phyloP scores from a whole-genome alignment of 805 yeast genomes.

The Yamadazyma kitorensis region DNA sequence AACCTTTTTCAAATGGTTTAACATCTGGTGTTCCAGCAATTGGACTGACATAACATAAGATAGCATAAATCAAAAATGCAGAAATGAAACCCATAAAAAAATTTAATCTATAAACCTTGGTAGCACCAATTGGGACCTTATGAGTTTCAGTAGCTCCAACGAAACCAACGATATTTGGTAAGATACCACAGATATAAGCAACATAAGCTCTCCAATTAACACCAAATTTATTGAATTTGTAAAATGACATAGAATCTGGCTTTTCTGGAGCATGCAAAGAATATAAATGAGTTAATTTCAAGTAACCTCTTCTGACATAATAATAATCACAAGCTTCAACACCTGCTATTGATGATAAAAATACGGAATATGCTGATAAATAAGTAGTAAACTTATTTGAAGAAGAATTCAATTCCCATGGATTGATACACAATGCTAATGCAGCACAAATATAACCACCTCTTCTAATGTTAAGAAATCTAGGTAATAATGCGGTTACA shows the following conservation, averaged over 20 bases:
- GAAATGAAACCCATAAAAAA: constrained; percentile 73
- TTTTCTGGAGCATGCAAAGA: constrained; percentile 37
- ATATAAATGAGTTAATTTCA: constrained; percentile 65
- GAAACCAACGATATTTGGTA: constrained; percentile 84
- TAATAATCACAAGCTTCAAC: constrained; percentile 45
- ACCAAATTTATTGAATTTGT: constrained; percentile 63
- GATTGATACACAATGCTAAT: constrained; percentile 37
- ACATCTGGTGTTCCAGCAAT: constrained; percentile 35
- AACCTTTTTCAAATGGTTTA: constrained; percentile 48
- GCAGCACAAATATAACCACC: constrained; percentile 40
- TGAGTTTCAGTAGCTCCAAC: constrained; percentile 77
- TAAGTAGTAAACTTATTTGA: constrained; percentile 41
- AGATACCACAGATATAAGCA: constrained; percentile 77
- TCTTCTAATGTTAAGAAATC: constrained; percentile 39
- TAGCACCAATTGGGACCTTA: constrained; percentile 74
- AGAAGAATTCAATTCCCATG: constrained; percentile 42
- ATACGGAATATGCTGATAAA: constrained; percentile 42
- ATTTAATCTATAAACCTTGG: constrained; percentile 66
- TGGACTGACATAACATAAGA: constrained; percentile 54
- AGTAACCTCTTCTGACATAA: constrained; percentile 65
- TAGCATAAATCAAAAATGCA: constrained; percentile 53
- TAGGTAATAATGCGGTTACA: constrained; percentile 38
- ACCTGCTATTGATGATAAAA: constrained; percentile 43
- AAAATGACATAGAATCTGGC: constrained; percentile 32
- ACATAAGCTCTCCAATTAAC: constrained; percentile 80